phyloP scores from a whole-genome alignment of 108 stramenopile species.

The Hondaea fermentalgiana region DNA sequence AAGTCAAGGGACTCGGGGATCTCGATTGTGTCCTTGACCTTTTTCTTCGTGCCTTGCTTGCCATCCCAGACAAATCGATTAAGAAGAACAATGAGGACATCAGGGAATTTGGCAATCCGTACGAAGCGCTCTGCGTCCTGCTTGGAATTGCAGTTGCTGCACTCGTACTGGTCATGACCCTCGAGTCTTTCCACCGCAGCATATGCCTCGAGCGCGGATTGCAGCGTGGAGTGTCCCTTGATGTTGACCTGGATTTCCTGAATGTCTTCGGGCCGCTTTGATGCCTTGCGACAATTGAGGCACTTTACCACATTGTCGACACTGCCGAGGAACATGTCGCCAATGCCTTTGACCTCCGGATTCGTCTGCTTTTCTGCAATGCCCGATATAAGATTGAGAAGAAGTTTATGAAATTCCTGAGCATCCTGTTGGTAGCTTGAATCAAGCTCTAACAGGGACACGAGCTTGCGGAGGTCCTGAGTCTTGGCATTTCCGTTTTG shows the following conservation, averaged over 20 bases:
- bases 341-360: not conserved
- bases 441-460: not conserved
- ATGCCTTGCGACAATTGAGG: not conserved
- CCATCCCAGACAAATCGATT: not conserved
- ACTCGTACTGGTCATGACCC: not conserved
- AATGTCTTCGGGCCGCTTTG: not conserved
- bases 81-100: not conserved
- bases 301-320: not conserved
- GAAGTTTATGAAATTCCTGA: not conserved
- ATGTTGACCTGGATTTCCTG: not conserved
- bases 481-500: not conserved
- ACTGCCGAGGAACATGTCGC: not conserved
- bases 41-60: not conserved
- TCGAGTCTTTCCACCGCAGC: not conserved
- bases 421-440: not conserved
- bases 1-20: not conserved
- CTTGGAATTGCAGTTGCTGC: not conserved
- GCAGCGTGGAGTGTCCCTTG: not conserved
- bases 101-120: not conserved
- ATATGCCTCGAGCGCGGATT: not conserved
- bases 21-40: not conserved
- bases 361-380: not conserved
- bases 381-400: not conserved
- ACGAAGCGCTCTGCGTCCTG: not conserved
- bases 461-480: not conserved